Conservation (phyloP, 1,284 basidiomycete genomes). For the Boletus sp. region DNA sequence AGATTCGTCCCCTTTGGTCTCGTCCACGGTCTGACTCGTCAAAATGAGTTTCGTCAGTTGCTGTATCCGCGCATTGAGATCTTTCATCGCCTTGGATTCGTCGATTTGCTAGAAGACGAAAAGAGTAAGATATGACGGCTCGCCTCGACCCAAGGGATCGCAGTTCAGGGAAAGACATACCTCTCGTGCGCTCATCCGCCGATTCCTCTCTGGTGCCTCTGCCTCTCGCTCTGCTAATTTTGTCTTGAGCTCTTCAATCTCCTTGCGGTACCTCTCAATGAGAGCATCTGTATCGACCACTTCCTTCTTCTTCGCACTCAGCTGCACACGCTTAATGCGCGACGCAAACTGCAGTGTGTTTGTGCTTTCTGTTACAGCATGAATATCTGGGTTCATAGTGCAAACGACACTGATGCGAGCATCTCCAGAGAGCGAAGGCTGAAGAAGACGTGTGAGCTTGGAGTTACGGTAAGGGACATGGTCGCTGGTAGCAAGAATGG, state of each 20-base stretch:
- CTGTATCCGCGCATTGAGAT: slow-evolving; percentile 76
- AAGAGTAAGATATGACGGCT: neutral
- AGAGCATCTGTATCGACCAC: slow-evolving; percentile 90
- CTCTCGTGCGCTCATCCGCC: slow-evolving; percentile 69
- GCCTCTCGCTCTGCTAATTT: slow-evolving; percentile 69
- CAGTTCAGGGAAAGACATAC: slow-evolving; percentile 34
- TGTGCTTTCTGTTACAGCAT: slow-evolving; percentile 75
- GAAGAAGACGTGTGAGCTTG: slow-evolving; percentile 91
- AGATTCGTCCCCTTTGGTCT: slow-evolving; percentile 63
- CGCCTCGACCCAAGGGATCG: neutral
- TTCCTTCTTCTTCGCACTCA: slow-evolving; percentile 92
- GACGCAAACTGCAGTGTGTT: slow-evolving; percentile 89
- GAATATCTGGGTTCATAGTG: slow-evolving; percentile 83
- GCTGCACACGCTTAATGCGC: slow-evolving; percentile 79
- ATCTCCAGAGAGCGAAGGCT: slow-evolving; percentile 92
- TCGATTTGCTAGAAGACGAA: slow-evolving; percentile 59
- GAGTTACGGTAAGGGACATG: slow-evolving; percentile 97
- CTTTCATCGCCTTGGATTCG: slow-evolving; percentile 75
- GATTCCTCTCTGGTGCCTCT: slow-evolving; percentile 48
- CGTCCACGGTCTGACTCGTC: slow-evolving; percentile 78
- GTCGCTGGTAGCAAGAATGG: slow-evolving; percentile 46
- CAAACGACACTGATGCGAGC: slow-evolving; percentile 96
- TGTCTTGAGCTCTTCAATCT: slow-evolving; percentile 82
- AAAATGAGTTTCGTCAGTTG: slow-evolving; percentile 87
- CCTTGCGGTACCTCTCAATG: slow-evolving; percentile 86